phyloP scores from a whole-genome alignment of 176 grass and related monocot genomes.

The Oryza nivara region DNA sequence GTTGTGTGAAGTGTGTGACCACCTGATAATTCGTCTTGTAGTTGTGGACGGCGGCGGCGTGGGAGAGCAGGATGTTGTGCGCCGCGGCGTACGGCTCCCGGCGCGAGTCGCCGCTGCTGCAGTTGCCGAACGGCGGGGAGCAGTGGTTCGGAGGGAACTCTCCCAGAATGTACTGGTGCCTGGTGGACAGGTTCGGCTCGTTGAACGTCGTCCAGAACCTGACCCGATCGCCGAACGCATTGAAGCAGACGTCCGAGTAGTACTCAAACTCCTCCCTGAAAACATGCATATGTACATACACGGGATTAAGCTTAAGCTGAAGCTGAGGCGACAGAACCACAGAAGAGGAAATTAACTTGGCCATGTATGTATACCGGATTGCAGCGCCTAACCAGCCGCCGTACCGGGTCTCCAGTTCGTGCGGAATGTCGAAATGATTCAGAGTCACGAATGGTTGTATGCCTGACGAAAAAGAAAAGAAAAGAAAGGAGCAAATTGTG shows the following conservation, averaged over 20 bases:
- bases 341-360: not conserved
- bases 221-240: constrained; percentile 67
- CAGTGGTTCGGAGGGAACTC: constrained; percentile 46
- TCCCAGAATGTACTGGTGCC: constrained; percentile 43
- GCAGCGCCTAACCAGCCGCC: constrained; percentile 53
- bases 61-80: constrained; percentile 70
- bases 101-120: constrained; percentile 47
- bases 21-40: constrained; percentile 73
- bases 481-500: no score
- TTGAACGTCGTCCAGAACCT: constrained; percentile 76
- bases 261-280: constrained; percentile 60
- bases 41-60: constrained; percentile 52
- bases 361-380: constrained; percentile 39
- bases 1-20: not conserved
- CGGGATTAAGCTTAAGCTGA: not conserved
- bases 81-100: constrained; percentile 54
- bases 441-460: constrained; percentile 79
- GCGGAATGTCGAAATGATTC: constrained; percentile 65
- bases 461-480: constrained; percentile 31
- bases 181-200: constrained; percentile 64
- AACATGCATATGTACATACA: not conserved
- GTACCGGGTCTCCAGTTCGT: constrained; percentile 53
- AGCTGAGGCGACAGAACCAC: not conserved
- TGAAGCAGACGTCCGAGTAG: constrained; percentile 74
- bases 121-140: constrained; percentile 57